These are phyloP conservation scores for Crataegus laevigata DNA, from an alignment of 306 rosid species.

Conservation along the genomic window DNA sequence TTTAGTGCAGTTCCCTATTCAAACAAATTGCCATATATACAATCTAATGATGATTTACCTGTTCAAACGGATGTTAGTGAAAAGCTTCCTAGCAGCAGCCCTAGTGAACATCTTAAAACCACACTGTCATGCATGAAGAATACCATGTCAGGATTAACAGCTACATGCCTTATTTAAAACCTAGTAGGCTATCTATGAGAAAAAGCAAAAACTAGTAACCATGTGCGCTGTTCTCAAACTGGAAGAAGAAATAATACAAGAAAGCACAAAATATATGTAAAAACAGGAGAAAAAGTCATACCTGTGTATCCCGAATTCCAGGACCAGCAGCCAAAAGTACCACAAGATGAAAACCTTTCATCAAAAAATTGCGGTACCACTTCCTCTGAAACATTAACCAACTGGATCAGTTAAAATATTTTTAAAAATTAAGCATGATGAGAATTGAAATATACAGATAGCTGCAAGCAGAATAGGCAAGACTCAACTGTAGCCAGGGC, in stretches of 20 bases:
- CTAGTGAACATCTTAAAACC: constrained; percentile 97
- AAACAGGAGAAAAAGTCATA: constrained; percentile 10
- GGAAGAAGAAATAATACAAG: background rate
- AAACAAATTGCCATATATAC: background rate
- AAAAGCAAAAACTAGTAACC: background rate
- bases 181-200: background rate
- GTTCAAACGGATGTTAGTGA: constrained; percentile 70
- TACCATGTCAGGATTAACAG: constrained; percentile 18
- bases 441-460: constrained; percentile 1
- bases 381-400: constrained; percentile 60
- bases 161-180: background rate
- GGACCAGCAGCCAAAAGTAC: constrained; percentile 95
- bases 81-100: constrained; percentile 89
- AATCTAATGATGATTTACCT: constrained; percentile 39
- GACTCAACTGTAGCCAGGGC: constrained; percentile 83
- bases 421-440: background rate
- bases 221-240: background rate
- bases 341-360: constrained; percentile 97
- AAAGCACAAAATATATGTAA: background rate
- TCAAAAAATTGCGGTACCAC: constrained; percentile 89
- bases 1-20: background rate
- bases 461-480: constrained; percentile 6
- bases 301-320: constrained; percentile 95
- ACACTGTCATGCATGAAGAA: constrained; percentile 51
- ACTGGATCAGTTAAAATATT: constrained; percentile 16